phyloP scores from a whole-genome alignment of 1,284 basidiomycete genomes.

The Apiotrichum porosum region DNA sequence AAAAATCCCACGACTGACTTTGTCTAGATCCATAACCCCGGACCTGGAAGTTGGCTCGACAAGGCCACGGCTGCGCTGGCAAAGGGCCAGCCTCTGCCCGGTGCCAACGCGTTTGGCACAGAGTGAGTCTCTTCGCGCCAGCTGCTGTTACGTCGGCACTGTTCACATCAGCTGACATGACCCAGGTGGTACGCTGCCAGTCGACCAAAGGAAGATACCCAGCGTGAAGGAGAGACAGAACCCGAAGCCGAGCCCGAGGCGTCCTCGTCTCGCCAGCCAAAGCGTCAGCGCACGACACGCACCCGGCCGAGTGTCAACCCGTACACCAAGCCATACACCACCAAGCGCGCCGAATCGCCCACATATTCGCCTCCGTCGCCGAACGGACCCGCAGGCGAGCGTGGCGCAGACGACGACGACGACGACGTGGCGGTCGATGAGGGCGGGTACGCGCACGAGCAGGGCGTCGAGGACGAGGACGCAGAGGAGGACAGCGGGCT shows the following conservation, averaged over 20 bases:
- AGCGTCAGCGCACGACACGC: not conserved
- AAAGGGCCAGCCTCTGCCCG: constrained; percentile 35
- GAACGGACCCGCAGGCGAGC: not conserved
- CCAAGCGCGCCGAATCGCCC: constrained; percentile 3
- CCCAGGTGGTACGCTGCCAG: constrained; percentile 17
- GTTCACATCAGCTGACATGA: not conserved
- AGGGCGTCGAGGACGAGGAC: not conserved
- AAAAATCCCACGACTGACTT: too few relatives aligned
- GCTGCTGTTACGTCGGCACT: not conserved
- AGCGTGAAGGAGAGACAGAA: not conserved
- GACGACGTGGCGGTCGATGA: not conserved
- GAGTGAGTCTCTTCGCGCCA: constrained; percentile 35
- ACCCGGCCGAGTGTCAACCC: too few relatives aligned
- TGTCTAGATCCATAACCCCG: constrained; percentile 43
- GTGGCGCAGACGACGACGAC: not conserved
- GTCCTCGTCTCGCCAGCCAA: not conserved
- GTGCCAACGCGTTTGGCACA: constrained; percentile 31
- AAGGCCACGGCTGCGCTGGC: constrained; percentile 45
- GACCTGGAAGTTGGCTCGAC: constrained; percentile 48
- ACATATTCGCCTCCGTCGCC: constrained; percentile 17
- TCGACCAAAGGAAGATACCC: too few relatives aligned
- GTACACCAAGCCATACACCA: too few relatives aligned
- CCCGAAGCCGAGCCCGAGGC: not conserved
- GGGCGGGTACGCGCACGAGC: not conserved
- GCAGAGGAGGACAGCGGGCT: constrained; percentile 1